These are phyloP conservation scores for Solanum bukasovii DNA, from an alignment of 257 asterid species.

Conservation along the genomic window DNA sequence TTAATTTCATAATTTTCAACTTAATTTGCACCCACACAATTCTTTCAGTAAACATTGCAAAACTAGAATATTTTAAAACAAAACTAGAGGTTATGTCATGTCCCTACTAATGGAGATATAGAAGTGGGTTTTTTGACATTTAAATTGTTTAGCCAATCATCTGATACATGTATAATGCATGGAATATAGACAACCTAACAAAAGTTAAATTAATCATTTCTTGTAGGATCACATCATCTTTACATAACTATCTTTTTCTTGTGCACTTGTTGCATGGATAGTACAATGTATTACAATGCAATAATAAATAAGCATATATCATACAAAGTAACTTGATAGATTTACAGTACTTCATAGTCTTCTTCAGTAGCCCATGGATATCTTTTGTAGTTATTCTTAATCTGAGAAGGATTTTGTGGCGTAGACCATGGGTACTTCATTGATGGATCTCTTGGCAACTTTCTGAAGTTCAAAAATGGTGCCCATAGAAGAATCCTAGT, in stretches of 20 bases:
- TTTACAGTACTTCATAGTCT: constrained; percentile 43
- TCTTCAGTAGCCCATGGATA: constrained; percentile 71
- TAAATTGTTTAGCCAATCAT: background rate
- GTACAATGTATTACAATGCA: background rate
- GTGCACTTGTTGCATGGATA: background rate
- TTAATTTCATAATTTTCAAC: background rate
- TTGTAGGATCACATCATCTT: background rate
- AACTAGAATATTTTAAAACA: background rate
- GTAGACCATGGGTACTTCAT: constrained; percentile 80
- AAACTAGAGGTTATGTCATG: background rate
- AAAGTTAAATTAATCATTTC: background rate
- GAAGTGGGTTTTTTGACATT: background rate
- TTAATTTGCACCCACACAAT: background rate
- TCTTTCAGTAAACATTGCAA: background rate
- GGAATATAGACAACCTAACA: background rate
- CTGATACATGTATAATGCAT: background rate
- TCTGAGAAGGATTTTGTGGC: constrained; percentile 47
- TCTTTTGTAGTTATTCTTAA: constrained; percentile 43
- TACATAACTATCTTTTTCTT: background rate
- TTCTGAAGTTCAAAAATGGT: constrained; percentile 80
- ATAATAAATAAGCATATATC: background rate
- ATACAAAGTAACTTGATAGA: background rate
- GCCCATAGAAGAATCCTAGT: constrained; percentile 71
- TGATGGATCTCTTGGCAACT: constrained; percentile 66
- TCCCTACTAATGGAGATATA: background rate